A percentile compares a stretch with the other conserved stretches of the same genome.
These are phyloP conservation scores for Erysimum cheiri DNA, from an alignment of 441 rosid genomes.

Conservation along the genomic window DNA sequence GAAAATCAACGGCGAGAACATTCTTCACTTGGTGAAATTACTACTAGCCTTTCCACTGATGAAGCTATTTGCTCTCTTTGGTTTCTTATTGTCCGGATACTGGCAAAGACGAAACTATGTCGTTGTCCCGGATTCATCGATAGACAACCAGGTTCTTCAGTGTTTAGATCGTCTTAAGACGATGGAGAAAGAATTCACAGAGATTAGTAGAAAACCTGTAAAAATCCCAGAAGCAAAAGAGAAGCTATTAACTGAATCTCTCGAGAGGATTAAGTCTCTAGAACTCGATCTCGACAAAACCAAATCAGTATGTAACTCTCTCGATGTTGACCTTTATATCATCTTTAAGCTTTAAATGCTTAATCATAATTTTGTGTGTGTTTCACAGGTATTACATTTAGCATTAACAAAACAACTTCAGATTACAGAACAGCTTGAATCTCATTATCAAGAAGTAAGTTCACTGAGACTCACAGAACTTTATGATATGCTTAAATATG, in stretches of 20 bases:
- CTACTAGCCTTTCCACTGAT: conserved; percentile 33
- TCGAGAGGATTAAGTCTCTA: conserved; percentile 35
- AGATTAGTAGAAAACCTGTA: conserved; percentile 41
- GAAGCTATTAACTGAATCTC: conserved; percentile 33
- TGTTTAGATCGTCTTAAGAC: conserved; percentile 82
- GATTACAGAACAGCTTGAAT: conserved; percentile 65
- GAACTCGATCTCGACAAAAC: conserved; percentile 45
- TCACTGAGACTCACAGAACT: background rate
- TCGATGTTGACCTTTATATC: background rate
- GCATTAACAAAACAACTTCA: conserved; percentile 76
- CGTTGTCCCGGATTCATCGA: background rate
- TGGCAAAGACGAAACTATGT: conserved; percentile 33
- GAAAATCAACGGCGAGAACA: conserved; percentile 28
- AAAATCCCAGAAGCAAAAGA: conserved; percentile 19
- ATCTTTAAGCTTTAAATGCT: background rate
- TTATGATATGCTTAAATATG: background rate
- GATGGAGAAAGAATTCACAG: conserved; percentile 60
- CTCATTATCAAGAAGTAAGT: conserved; percentile 40
- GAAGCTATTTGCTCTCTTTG: conserved; percentile 37
- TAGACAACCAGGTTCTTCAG: conserved; percentile 48
- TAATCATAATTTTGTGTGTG: background rate
- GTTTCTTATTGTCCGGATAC: conserved; percentile 33
- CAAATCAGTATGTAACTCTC: conserved; percentile 39
- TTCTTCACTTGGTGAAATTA: conserved; percentile 25
- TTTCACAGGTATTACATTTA: conserved; percentile 73